phyloP scores from a whole-genome alignment of 2,329 filamentous ascomycete genomes.

The Ophiostoma himal-ulmi region DNA sequence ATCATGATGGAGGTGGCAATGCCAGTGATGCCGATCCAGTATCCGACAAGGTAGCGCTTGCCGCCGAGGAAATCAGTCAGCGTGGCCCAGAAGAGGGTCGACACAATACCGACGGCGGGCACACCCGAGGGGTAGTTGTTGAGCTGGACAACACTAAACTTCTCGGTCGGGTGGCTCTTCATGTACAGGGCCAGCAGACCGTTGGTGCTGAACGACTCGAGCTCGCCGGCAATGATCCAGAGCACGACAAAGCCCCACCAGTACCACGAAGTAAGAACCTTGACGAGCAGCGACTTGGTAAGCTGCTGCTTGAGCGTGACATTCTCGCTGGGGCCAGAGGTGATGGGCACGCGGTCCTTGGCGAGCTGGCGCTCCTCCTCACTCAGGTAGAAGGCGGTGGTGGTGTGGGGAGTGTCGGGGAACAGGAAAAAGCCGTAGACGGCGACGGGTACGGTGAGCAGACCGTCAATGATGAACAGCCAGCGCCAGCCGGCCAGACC shows the following conservation, averaged over 20 bases:
- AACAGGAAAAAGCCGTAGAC: conserved; percentile 50
- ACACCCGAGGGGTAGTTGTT: conserved; percentile 55
- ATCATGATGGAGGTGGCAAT: conserved; percentile 58
- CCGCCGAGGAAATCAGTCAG: conserved; percentile 60
- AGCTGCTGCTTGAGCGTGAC: conserved; percentile 23
- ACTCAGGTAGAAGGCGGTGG: conserved; percentile 45
- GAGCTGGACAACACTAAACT: conserved; percentile 44
- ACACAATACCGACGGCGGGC: conserved; percentile 50
- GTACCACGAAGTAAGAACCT: conserved; percentile 54
- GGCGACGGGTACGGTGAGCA: conserved; percentile 52
- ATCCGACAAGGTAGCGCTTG: conserved; percentile 59
- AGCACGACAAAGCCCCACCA: conserved; percentile 62
- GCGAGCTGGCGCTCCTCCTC: conserved; percentile 35
- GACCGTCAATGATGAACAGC: conserved; percentile 48
- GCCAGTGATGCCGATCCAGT: conserved; percentile 61
- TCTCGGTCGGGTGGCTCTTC: conserved; percentile 41
- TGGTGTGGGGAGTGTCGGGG: conserved; percentile 48
- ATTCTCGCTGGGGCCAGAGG: conserved; percentile 36
- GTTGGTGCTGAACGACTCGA: conserved; percentile 64
- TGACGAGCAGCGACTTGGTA: conserved; percentile 36
- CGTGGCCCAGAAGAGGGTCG: conserved; percentile 63
- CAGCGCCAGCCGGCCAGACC: conserved; percentile 53
- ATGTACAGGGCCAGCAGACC: conserved; percentile 48
- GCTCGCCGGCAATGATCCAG: conserved; percentile 66
- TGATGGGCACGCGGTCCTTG: conserved; percentile 36